Evolutionary conservation across 2,329 filamentous ascomycete species (phyloP).

Genomic region (Pyricularia sp.): DNA sequence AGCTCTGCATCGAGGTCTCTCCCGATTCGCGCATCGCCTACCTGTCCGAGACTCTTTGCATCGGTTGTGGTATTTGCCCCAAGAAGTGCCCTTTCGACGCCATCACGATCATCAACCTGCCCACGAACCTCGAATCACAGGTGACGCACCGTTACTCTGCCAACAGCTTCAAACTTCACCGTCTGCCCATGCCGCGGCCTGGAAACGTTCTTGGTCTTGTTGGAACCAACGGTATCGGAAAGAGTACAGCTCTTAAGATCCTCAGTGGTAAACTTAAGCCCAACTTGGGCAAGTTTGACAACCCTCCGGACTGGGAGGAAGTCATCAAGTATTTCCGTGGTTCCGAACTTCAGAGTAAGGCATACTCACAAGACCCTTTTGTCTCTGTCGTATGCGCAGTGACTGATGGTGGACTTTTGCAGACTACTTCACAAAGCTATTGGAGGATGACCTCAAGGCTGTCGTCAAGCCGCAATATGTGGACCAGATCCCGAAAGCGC

Average conservation of each 20-base stretch:
- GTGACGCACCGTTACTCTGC: conserved; percentile 98
- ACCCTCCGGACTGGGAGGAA: conserved; percentile 98
- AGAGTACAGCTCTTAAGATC: conserved; percentile 99
- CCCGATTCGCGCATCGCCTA: conserved; percentile 88
- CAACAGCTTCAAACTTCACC: conserved; percentile 99
- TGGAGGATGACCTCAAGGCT: conserved; percentile 94
- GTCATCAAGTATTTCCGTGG: conserved; percentile 97
- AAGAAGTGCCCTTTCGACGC: conserved; percentile 99
- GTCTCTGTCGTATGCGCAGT: not conserved
- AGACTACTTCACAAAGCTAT: conserved; percentile 98
- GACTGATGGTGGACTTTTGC: not conserved
- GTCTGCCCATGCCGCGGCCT: conserved; percentile 87
- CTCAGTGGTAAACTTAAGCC: conserved; percentile 97
- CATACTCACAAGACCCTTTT: conserved; percentile 10
- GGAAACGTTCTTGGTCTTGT: conserved; percentile 93
- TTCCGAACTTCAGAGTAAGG: conserved; percentile 86
- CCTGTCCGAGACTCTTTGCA: conserved; percentile 87
- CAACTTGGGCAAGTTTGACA: conserved; percentile 87
- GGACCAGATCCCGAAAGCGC: conserved; percentile 89
- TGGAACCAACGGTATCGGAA: conserved; percentile 99
- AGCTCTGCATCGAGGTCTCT: conserved; percentile 77
- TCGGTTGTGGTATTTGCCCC: conserved; percentile 97
- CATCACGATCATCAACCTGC: conserved; percentile 99
- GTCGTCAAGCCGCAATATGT: conserved; percentile 99
- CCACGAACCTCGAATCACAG: conserved; percentile 95